These are phyloP conservation scores for Fusarium abutilonis DNA, from an alignment of 2,329 filamentous ascomycete species.

Conservation along the genomic window DNA sequence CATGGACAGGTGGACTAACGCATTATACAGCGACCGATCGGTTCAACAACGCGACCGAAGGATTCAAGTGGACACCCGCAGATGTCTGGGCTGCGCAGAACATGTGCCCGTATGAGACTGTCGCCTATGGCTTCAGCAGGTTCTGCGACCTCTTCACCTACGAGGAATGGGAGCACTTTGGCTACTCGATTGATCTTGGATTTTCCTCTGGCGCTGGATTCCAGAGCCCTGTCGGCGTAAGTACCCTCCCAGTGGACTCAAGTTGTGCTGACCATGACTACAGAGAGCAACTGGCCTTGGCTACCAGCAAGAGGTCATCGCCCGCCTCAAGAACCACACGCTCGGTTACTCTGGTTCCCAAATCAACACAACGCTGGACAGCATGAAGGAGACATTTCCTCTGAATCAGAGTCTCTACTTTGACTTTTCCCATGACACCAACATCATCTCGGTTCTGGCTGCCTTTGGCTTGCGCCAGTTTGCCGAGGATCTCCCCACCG, in stretches of 20 bases:
- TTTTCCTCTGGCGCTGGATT: slow-evolving; percentile 72
- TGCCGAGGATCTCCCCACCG: slow-evolving; percentile 64
- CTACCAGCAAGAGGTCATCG: slow-evolving; percentile 77
- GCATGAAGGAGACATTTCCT: slow-evolving; percentile 74
- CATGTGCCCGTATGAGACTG: slow-evolving; percentile 80
- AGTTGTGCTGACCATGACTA: background rate
- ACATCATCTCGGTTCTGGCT: slow-evolving; percentile 74
- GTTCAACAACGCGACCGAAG: slow-evolving; percentile 64
- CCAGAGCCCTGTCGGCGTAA: slow-evolving; percentile 69
- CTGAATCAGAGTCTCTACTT: slow-evolving; percentile 78
- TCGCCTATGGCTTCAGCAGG: slow-evolving; percentile 77
- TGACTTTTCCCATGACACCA: slow-evolving; percentile 82
- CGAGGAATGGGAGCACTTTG: slow-evolving; percentile 77
- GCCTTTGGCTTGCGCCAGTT: slow-evolving; percentile 80
- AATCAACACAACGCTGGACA: slow-evolving; percentile 76
- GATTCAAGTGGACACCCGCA: slow-evolving; percentile 70
- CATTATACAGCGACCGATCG: slow-evolving; percentile 63
- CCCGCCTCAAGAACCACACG: slow-evolving; percentile 74
- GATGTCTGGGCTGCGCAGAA: slow-evolving; percentile 75
- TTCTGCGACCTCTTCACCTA: slow-evolving; percentile 82
- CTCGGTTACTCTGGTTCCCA: slow-evolving; percentile 67
- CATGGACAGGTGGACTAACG: background rate
- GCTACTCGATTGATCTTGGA: slow-evolving; percentile 74
- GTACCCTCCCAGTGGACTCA: slow-evolving; percentile 33
- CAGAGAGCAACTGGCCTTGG: slow-evolving; percentile 76